Evolutionary conservation across 2,329 filamentous ascomycete genomes (phyloP), one percentile per base, ranked within the genome.

Genomic region (Cryphonectria nitschkei): DNA sequence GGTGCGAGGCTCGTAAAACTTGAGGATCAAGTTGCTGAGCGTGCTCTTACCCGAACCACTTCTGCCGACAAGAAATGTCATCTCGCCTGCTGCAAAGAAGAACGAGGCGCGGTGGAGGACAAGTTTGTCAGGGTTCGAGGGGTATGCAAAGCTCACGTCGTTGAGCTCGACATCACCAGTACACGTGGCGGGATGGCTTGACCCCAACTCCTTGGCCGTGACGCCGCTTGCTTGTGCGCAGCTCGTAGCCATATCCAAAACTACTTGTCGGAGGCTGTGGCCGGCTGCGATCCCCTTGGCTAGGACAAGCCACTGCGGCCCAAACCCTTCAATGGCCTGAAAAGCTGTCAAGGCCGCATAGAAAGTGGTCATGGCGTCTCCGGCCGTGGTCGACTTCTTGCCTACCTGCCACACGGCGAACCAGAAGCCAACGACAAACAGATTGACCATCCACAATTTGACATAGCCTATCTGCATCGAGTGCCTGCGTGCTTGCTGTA

Each of bases 31-130:
- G 77, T 93, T 94, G 0, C 92, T 90, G 1, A 98, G 77, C 0
- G 95, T 98, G 75, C 94, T 97, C 79, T 98, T 98, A 0, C 95
- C 95, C 1, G 93, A 97, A 0, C 96, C 96, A 76, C 94, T 97
- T 76, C 87, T 88, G 0, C 95, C 96, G 65, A 98, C 88, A 2
- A 98, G 84, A 76, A 96, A 98, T 0, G 90, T 93, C 3, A 91
- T 89, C 73, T 92, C 85, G 0, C 92, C 91, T 0, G 91, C 85
- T 0, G 90, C 87, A 70, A 98, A 95, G 74, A 85, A 87, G 72
- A 98, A 86, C 0, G 85, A 90, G 0, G 88, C 87, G 8, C 86
- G 81, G 0, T 86, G 80, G 13, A 98, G 83, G 1, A 91, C 90
- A 0, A 80, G 78, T 26, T 87, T 85, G 1, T 86, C 81, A 0